These are phyloP conservation scores for Isatis lusitanica DNA, from an alignment of 441 rosid species.

Conservation along the genomic window DNA sequence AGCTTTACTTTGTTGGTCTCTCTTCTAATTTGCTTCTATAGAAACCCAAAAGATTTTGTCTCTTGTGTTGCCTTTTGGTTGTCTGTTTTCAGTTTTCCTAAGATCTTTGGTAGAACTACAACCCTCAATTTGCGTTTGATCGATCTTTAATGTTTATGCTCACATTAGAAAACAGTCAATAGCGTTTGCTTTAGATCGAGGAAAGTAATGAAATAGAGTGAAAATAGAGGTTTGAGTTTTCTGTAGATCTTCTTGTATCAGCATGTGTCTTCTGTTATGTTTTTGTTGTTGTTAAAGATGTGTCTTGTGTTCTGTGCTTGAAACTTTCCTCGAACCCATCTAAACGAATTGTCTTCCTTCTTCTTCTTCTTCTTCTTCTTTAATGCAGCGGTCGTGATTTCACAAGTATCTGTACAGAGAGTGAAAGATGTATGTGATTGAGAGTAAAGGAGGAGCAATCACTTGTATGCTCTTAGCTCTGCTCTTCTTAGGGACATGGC, in stretches of 20 bases:
- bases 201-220: background rate
- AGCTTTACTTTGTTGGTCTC: slow-evolving; percentile 5
- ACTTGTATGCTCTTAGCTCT: slow-evolving; percentile 76
- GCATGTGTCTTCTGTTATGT: slow-evolving; percentile 3
- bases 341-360: background rate
- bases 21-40: background rate
- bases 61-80: slow-evolving; percentile 4
- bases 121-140: slow-evolving; percentile 2
- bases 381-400: background rate
- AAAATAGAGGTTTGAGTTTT: background rate
- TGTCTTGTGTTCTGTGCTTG: slow-evolving; percentile 16
- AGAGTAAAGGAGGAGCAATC: slow-evolving; percentile 85
- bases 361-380: background rate
- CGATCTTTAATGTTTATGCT: background rate
- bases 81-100: background rate
- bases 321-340: background rate
- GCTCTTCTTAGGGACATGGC: slow-evolving; percentile 84
- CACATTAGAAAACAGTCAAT: background rate
- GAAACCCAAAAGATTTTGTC: background rate
- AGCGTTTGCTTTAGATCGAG: background rate
- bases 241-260: background rate
- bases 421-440: slow-evolving; percentile 32
- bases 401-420: background rate
- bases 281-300: background rate
- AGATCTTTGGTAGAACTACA: background rate